These are phyloP conservation scores for Lepidium sativum DNA, from an alignment of 345 rosid species.

Conservation along the genomic window DNA sequence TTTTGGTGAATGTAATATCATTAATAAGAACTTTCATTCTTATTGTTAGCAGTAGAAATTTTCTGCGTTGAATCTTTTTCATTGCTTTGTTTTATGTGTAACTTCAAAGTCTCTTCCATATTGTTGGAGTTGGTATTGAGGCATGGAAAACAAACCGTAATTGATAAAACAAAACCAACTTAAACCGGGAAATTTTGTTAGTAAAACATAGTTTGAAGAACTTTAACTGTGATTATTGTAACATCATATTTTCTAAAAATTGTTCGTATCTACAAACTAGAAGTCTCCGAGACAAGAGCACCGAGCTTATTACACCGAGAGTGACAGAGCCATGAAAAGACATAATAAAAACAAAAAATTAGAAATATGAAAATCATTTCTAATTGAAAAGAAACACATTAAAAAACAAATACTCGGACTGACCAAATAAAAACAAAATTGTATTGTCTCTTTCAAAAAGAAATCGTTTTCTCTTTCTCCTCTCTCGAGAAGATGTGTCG, in stretches of 20 bases:
- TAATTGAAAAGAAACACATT: background rate
- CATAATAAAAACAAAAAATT: conserved; percentile 13
- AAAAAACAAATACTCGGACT: conserved; percentile 8
- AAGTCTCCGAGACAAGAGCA: background rate
- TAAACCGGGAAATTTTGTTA: too few species aligned
- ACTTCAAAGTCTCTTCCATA: too few species aligned
- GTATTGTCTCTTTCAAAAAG: background rate
- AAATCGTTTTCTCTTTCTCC: background rate
- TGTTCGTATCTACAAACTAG: background rate
- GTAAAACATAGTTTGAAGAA: too few species aligned
- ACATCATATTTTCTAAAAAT: too few species aligned
- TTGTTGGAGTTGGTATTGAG: too few species aligned
- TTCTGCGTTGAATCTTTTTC: background rate
- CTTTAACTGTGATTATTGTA: too few species aligned
- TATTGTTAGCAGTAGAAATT: background rate
- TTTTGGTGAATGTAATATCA: background rate
- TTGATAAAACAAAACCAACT: too few species aligned
- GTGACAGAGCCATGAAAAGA: background rate
- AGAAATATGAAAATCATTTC: background rate
- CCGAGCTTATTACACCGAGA: background rate
- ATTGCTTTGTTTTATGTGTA: background rate
- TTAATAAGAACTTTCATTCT: background rate
- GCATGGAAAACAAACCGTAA: too few species aligned
- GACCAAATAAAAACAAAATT: conserved; percentile 4
- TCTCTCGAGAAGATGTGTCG: conserved; percentile 13